A percentile compares a stretch with the other conserved stretches of the same genome.
Conservation (phyloP, 345 rosid species). For the Brassica napus region DNA sequence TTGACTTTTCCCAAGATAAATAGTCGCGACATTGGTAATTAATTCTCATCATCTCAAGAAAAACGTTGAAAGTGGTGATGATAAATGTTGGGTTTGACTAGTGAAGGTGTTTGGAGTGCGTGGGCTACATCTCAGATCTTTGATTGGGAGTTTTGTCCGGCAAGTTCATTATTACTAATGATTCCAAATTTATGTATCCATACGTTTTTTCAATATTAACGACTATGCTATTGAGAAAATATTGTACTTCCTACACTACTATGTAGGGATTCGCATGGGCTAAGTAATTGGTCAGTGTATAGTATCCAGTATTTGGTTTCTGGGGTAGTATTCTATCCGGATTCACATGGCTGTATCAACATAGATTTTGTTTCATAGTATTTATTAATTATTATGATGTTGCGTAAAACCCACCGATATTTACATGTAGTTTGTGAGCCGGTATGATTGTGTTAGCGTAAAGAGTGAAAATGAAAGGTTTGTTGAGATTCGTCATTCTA, state of each 20-base stretch:
- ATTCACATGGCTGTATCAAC: not conserved
- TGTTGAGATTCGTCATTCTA: slow-evolving; percentile 1
- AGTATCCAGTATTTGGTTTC: not conserved
- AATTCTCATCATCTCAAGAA: slow-evolving; percentile 27
- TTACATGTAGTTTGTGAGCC: not conserved
- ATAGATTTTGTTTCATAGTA: not conserved
- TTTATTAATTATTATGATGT: too few species aligned
- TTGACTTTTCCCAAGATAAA: not conserved
- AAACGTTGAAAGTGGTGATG: slow-evolving; percentile 29
- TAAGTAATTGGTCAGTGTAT: not conserved
- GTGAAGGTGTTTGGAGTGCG: slow-evolving; percentile 37
- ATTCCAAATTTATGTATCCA: not conserved
- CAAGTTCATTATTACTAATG: not conserved
- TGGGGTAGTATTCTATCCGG: not conserved
- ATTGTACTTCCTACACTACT: not conserved
- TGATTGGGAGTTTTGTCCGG: slow-evolving; percentile 22
- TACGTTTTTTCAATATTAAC: not conserved
- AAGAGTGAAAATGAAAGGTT: not conserved
- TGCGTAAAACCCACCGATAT: not conserved
- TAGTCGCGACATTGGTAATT: slow-evolving; percentile 18
- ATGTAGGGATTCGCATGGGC: not conserved
- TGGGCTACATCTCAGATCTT: slow-evolving; percentile 19
- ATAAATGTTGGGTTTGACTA: slow-evolving; percentile 42
- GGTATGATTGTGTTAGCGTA: not conserved
- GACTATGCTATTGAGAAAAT: not conserved